phyloP scores from a whole-genome alignment of 2,329 filamentous ascomycete species.

The Fusarium gaditjirri region DNA sequence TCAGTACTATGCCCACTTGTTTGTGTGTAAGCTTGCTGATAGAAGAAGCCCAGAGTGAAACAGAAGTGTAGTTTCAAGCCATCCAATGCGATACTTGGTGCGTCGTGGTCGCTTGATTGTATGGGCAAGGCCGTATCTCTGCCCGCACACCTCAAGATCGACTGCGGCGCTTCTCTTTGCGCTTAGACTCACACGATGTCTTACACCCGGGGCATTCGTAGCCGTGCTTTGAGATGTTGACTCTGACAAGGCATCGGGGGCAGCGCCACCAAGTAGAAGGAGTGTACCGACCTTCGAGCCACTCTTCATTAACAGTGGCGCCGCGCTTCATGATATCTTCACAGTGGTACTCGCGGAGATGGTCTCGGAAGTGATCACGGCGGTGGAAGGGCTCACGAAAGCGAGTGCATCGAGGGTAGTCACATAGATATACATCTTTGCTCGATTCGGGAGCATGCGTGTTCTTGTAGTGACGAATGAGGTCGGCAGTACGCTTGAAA shows the following conservation, averaged over 20 bases:
- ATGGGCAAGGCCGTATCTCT: conserved; percentile 18
- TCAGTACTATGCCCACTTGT: neutral
- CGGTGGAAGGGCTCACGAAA: conserved; percentile 60
- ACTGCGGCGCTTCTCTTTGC: conserved; percentile 50
- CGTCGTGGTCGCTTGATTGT: conserved; percentile 18
- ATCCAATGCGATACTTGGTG: conserved; percentile 14
- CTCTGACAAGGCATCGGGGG: conserved; percentile 60
- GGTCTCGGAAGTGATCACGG: conserved; percentile 67
- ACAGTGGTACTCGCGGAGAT: conserved; percentile 65
- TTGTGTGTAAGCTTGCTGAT: neutral
- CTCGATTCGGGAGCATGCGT: conserved; percentile 56
- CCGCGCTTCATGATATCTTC: conserved; percentile 65
- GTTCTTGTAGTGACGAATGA: conserved; percentile 63
- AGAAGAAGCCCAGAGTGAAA: conserved; percentile 6
- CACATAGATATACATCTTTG: conserved; percentile 60
- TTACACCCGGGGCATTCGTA: conserved; percentile 62
- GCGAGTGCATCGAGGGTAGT: conserved; percentile 62
- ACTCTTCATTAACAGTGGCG: conserved; percentile 49
- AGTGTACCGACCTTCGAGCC: conserved; percentile 54
- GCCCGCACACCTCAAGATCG: conserved; percentile 30
- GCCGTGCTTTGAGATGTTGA: conserved; percentile 53
- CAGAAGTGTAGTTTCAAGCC: conserved; percentile 18
- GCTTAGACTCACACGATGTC: conserved; percentile 56
- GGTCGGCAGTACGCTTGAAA: conserved; percentile 65
- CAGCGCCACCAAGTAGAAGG: conserved; percentile 64